Percentiles rank a stretch among this genome's conserved stretches.
These are phyloP conservation scores for Pythium coloratum DNA, from an alignment of 352 stramenopile genomes.

Conservation along the genomic window DNA sequence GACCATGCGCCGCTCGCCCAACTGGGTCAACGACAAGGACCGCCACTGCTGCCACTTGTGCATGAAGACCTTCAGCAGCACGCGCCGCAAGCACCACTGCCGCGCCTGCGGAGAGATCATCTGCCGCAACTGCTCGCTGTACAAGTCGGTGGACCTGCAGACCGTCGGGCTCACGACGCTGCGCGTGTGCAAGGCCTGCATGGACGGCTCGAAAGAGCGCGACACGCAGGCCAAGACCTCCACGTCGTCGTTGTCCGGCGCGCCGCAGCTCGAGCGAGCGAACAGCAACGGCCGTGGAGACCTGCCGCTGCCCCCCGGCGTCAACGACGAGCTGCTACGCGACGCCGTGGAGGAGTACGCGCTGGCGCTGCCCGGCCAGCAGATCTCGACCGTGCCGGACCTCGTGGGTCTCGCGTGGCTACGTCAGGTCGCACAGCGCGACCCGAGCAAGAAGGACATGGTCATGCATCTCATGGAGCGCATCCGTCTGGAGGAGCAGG, in stretches of 20 bases:
- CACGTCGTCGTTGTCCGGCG: conserved; percentile 9
- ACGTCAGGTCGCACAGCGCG: conserved; percentile 61
- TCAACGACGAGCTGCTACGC: conserved; percentile 45
- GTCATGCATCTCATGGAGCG: conserved; percentile 70
- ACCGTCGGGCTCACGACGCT: conserved; percentile 73
- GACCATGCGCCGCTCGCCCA: conserved; percentile 64
- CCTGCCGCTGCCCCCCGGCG: conserved; percentile 34
- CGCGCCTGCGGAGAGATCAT: conserved; percentile 85
- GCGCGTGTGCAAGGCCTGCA: conserved; percentile 77
- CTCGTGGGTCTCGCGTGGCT: conserved; percentile 80
- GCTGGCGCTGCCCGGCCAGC: conserved; percentile 57
- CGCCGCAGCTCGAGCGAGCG: conserved; percentile 1
- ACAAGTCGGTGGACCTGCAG: conserved; percentile 76
- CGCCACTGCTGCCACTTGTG: conserved; percentile 81
- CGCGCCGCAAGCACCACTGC: conserved; percentile 77
- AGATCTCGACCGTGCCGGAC: conserved; percentile 62
- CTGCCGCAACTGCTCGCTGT: conserved; percentile 74
- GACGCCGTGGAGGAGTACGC: conserved; percentile 75
- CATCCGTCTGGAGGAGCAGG: conserved; percentile 46
- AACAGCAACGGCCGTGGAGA: not conserved
- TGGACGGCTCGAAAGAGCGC: conserved; percentile 44
- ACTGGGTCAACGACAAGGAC: conserved; percentile 83
- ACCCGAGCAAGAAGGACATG: conserved; percentile 72
- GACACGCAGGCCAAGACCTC: conserved; percentile 28
- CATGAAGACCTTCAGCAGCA: conserved; percentile 82